Evolutionary conservation across 805 yeast species (phyloP).

Genomic region (Candida dendrica): DNA sequence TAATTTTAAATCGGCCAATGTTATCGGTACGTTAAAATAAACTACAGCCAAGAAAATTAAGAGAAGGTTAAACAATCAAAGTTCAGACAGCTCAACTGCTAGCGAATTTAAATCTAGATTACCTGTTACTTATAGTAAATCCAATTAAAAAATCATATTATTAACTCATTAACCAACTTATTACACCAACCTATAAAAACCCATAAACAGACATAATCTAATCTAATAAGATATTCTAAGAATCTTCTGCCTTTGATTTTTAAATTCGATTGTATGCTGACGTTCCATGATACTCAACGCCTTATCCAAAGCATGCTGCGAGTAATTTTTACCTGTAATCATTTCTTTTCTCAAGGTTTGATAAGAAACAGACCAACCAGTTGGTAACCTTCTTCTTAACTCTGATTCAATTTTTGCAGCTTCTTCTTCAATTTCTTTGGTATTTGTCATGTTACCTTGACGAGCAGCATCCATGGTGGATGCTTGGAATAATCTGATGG

Average conservation of each 20-base stretch:
- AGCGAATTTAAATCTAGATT: too few species aligned
- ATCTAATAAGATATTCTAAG: conserved; percentile 35
- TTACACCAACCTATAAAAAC: too few species aligned
- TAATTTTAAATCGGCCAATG: too few species aligned
- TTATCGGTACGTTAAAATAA: too few species aligned
- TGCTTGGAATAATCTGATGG: conserved; percentile 87
- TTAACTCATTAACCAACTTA: too few species aligned
- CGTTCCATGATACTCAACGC: conserved; percentile 79
- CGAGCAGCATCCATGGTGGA: conserved; percentile 94
- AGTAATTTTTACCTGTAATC: conserved; percentile 54
- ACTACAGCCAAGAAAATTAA: too few species aligned
- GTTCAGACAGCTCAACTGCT: too few species aligned
- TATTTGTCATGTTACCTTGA: conserved; percentile 43
- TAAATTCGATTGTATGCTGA: conserved; percentile 78
- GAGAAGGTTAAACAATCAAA: too few species aligned
- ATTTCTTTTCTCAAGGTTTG: conserved; percentile 78
- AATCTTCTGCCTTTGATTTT: conserved; percentile 80
- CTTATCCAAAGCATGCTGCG: conserved; percentile 70
- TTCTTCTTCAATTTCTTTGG: conserved; percentile 55
- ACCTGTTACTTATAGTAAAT: too few species aligned
- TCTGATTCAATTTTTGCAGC: conserved; percentile 77
- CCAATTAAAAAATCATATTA: too few species aligned
- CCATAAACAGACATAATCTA: too few species aligned
- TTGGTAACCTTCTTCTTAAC: conserved; percentile 82
- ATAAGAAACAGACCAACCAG: conserved; percentile 93